Evolutionary conservation across 2,329 filamentous ascomycete species (phyloP), one percentile per base, ranked within the genome.

Genomic region (Volutella citrinella): DNA sequence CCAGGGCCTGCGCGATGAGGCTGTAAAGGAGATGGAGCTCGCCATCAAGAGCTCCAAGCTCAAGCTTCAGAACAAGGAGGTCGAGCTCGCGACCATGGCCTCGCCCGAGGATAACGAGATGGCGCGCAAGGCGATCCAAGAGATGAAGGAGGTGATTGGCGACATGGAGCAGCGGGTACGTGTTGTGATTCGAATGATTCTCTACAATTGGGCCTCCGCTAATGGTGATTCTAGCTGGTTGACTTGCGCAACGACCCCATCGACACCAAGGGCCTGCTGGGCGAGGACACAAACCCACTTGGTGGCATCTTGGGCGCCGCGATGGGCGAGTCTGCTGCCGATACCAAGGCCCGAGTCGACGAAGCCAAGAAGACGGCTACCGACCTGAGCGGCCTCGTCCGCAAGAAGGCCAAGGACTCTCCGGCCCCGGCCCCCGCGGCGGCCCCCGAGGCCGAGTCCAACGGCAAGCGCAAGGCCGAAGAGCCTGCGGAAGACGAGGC

Each of bases 121-220:
- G 42, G 74, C 74, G 25, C 69, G 78, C 48, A 70, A 69, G 42
- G 71, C 76, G 40, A 84, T 93, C 41, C 63, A 69, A 33, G 84
- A 93, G 42, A 83, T 87, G 46, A 86, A 85, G 63, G 83, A 89
- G 41, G 79, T 93, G 46, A 74, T 91, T 29, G 73, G 74, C 33
- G 87, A 93, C 47, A 87, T 93, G 78, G 80, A 88, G 64, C 76
- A 82, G 56, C 72, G 85, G 46, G 79, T 85, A 65, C 62, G 76
- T 63, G 34, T 8, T 46, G 43, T 37, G 40, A 34, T 43, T 48
- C 23, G 18, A 18, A 15, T 13, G 13, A 10, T 8, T 18, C n/a
- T n/a, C n/a, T n/a, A n/a, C n/a, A n/a, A n/a, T n/a, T 17, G 6
- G 13, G 18, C 29, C 10, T n/a, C 19, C 19, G 12, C 38, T 46